Evolutionary conservation across 129 eudicot genomes (phyloP), one percentile per base, ranked within the genome.

Genomic region (Flaveria trinervia): DNA sequence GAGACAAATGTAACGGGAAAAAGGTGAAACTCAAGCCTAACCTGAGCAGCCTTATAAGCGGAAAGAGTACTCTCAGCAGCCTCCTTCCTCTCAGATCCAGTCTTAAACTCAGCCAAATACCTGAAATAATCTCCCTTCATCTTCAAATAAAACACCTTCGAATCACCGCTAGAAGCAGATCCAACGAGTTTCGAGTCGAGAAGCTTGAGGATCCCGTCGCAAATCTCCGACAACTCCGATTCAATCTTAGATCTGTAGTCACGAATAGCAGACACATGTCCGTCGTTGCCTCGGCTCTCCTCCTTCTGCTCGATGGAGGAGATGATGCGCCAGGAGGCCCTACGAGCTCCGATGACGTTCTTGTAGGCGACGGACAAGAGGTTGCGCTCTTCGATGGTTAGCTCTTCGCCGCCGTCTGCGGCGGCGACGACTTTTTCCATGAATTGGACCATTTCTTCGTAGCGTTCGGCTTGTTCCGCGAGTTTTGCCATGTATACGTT

Each of bases 381-480:
- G 86, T 91, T 91, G 22, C 97, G 92, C 76, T 92, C 97, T 81
- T 92, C 97, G 43, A 89, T 82, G 52, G 97, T 76, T 56, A 92
- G 86, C 49, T 89, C 95, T 20, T 88, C 97, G 70, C 83, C 83
- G 77, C 85, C 87, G 82, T 80, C 84, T 1, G 82, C 84, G 78
- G 97, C 82, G 65, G 86, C 77, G 79, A 86, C 90, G 83, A 91
- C 95, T 79, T 91, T 87, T 76, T 89, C 92, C 97, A 92, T 92
- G 89, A 89, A 92, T 72, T 89, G 92, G 0, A 92, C 97, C 97
- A 92, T 92, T 80, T 92, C 97, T 50, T 92, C 97, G 77, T 89
- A 92, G 41, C 97, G 90, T 66, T 92, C 97, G 69, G 92, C 96
- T 77, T 92, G 95, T 73, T 92, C 97, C 51, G 97, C 90, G 20